Conservation (phyloP, 208 protist genomes). For the Crithidia fasciculata region DNA sequence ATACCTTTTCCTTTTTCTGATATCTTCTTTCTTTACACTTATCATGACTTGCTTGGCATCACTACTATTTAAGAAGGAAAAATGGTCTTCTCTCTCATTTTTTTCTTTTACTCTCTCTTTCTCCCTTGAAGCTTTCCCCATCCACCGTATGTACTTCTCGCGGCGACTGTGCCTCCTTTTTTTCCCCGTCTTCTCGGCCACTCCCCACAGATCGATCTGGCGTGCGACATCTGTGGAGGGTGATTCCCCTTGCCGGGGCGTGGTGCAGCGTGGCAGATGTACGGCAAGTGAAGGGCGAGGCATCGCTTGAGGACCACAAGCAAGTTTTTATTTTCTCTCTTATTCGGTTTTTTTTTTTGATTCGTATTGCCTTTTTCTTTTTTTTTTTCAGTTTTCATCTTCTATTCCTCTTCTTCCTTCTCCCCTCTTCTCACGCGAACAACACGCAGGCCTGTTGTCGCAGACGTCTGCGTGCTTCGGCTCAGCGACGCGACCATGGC, state of each 20-base stretch:
- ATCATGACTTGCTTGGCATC: background rate
- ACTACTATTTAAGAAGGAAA: background rate
- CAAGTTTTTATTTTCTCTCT: background rate
- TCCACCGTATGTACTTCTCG: too few species aligned
- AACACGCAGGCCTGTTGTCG: background rate
- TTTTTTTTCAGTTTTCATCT: constrained; percentile 6
- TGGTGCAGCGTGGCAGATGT: too few species aligned
- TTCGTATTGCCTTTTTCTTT: constrained; percentile 8
- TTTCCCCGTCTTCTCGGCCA: background rate
- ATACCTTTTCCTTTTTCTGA: constrained; percentile 6
- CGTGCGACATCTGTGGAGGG: constrained; percentile 13
- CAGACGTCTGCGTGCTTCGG: too few species aligned
- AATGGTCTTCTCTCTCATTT: background rate
- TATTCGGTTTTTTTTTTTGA: constrained; percentile 32
- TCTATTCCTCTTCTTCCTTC: background rate
- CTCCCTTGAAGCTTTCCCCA: background rate
- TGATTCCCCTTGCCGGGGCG: background rate
- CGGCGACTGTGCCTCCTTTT: background rate
- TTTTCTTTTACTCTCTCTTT: background rate
- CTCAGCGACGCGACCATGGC: background rate
- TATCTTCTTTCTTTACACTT: constrained; percentile 3
- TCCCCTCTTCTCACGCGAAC: background rate
- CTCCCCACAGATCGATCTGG: constrained; percentile 5
- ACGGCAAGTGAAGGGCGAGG: too few species aligned
- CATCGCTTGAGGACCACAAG: too few species aligned